Evolutionary conservation across 2,329 filamentous ascomycete species (phyloP).

Genomic region (Pseudogymnoascus sp.): DNA sequence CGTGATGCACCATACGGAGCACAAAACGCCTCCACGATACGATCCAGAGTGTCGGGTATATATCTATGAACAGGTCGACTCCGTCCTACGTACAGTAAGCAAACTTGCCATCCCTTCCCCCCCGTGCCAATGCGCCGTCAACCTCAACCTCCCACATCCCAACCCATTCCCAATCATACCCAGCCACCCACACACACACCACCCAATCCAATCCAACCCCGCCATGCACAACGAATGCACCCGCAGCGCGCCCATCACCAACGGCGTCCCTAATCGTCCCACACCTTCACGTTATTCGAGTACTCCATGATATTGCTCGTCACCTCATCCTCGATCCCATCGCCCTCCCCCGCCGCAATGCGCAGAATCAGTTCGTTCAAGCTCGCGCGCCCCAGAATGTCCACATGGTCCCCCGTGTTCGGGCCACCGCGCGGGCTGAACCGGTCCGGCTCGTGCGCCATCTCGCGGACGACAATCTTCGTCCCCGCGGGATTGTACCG

Average conservation of each 20-base stretch:
- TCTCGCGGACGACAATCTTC: slow-evolving; percentile 80
- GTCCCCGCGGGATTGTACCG: slow-evolving; percentile 83
- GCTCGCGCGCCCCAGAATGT: slow-evolving; percentile 81
- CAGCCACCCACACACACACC: background rate
- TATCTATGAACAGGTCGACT: background rate
- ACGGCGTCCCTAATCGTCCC: slow-evolving; percentile 20
- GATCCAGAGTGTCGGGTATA: slow-evolving; percentile 1
- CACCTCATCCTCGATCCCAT: slow-evolving; percentile 68
- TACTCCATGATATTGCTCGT: slow-evolving; percentile 78
- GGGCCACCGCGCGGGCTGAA: slow-evolving; percentile 74
- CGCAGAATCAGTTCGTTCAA: slow-evolving; percentile 85
- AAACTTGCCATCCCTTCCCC: background rate
- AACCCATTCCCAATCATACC: background rate
- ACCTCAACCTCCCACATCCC: background rate
- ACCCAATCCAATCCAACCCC: background rate
- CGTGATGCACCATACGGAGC: background rate
- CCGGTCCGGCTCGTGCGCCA: slow-evolving; percentile 90
- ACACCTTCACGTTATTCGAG: slow-evolving; percentile 70
- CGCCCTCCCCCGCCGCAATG: slow-evolving; percentile 77
- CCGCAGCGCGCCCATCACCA: background rate
- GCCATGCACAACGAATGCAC: background rate
- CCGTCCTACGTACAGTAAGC: background rate
- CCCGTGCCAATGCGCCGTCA: background rate
- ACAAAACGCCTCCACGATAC: background rate
- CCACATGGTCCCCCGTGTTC: slow-evolving; percentile 81